Evolutionary conservation across 352 stramenopile genomes (phyloP), one percentile per base, ranked within the genome.

Genomic region (Pythium myriotylum): DNA sequence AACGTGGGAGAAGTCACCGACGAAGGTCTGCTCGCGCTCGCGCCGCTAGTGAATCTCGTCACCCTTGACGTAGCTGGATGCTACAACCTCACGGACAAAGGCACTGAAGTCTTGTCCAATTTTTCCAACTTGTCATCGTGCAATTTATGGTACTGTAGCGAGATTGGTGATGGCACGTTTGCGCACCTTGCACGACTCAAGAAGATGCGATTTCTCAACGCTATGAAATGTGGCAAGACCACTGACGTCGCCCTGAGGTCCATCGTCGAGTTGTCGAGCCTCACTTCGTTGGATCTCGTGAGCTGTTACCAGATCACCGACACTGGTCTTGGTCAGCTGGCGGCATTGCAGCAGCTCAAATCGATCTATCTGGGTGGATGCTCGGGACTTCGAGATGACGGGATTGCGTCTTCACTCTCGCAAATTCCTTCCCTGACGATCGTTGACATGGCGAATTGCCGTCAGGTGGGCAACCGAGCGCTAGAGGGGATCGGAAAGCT

Each of bases 101-200:
- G 84, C 41, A 91, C 78, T 3, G 43, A 73, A 29, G 82, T 93
- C 50, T 59, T 93, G 12, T 47, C 43, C 13, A 73, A 76, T 50
- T 91, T 91, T 54, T 57, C 64, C 5, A 58, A 72, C n/a, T 59
- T 93, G 26, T 74, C 77, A 24, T 90, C 78, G 1, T 88, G 74
- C 59, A 93, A 92, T 32, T 51, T 93, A 19, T 93, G 84, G 82
- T 93, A 93, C 66, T 93, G 84, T 65, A 90, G 79, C 53, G 84
- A 91, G 66, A 81, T 93, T n/a, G 67, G 69, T 10, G 80, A 88
- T 51, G 54, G 62, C 4, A 91, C 84, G 23, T 86, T 93, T 20
- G 55, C 35, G 22, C 70, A 90, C 56, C 71, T 93, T 47, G 62
- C 79, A 37, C 39, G 55, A 20, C 69, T 89, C 2, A 65, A 57